A percentile compares a stretch with the other conserved stretches of the same genome.
Evolutionary conservation across 2,329 filamentous ascomycete species (phyloP).

Genomic region (Chrysosporium keratinophilum): DNA sequence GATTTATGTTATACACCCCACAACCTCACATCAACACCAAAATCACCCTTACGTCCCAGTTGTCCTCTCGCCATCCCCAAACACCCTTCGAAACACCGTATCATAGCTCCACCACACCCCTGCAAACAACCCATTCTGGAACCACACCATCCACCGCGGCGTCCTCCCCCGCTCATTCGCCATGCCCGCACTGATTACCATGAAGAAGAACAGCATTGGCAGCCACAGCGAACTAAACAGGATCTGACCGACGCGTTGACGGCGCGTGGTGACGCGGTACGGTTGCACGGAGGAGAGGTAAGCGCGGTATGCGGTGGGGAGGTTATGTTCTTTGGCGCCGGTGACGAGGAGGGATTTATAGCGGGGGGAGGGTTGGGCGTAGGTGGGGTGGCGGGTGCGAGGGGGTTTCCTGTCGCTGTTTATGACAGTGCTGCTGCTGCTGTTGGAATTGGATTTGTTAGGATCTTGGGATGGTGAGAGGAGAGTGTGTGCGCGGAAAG

Average conservation of each 20-base stretch:
- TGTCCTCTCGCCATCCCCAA: slow-evolving; percentile 77
- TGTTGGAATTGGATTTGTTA: background rate
- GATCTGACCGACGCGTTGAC: slow-evolving; percentile 56
- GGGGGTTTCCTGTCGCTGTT: background rate
- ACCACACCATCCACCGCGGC: slow-evolving; percentile 55
- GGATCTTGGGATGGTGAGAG: slow-evolving; percentile 48
- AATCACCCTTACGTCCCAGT: slow-evolving; percentile 19
- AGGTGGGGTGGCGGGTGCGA: slow-evolving; percentile 19
- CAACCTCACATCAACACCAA: too few relatives aligned
- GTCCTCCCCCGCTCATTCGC: slow-evolving; percentile 56
- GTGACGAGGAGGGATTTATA: slow-evolving; percentile 72
- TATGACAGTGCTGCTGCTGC: slow-evolving; percentile 15
- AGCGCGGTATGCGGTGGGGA: slow-evolving; percentile 65
- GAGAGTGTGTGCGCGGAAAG: slow-evolving; percentile 78
- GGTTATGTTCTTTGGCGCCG: slow-evolving; percentile 67
- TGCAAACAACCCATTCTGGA: slow-evolving; percentile 45
- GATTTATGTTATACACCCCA: too few relatives aligned
- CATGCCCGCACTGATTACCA: slow-evolving; percentile 37
- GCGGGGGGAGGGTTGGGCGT: slow-evolving; percentile 69
- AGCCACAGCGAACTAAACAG: slow-evolving; percentile 53
- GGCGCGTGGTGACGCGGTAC: slow-evolving; percentile 57
- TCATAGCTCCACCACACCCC: slow-evolving; percentile 58
- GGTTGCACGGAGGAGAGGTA: slow-evolving; percentile 61
- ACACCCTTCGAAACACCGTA: slow-evolving; percentile 51
- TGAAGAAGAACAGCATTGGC: slow-evolving; percentile 48